Percentiles rank a stretch among this genome's conserved stretches.
phyloP scores from a whole-genome alignment of 352 stramenopile species.

The Aphanomyces cochlioides region DNA sequence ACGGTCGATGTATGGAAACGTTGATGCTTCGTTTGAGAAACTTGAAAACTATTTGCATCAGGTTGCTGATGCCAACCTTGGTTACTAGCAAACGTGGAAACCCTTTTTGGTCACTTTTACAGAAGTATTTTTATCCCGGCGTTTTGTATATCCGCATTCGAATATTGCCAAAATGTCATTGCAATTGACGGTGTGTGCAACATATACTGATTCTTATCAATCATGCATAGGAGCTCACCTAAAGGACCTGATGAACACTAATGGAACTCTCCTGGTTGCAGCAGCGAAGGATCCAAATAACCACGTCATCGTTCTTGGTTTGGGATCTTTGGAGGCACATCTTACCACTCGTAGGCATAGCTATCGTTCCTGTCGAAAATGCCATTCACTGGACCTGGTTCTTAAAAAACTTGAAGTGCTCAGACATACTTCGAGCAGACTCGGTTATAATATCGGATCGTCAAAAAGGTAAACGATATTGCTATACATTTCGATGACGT shows the following conservation, averaged over 20 bases:
- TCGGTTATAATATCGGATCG: background rate
- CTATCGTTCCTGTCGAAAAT: background rate
- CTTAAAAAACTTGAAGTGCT: background rate
- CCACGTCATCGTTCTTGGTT: slow-evolving; percentile 1
- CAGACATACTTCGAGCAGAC: background rate
- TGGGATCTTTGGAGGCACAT: background rate
- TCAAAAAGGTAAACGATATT: slow-evolving; percentile 3
- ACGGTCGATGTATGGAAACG: background rate
- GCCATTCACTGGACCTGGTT: slow-evolving; percentile 1
- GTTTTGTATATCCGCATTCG: background rate
- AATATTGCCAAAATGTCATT: background rate
- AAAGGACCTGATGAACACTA: slow-evolving; percentile 4
- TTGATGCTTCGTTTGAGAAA: slow-evolving; percentile 3
- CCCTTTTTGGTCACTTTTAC: background rate
- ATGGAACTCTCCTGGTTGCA: background rate
- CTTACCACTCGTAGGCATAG: slow-evolving; percentile 1
- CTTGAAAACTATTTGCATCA: background rate
- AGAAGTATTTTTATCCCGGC: background rate
- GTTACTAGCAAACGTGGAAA: background rate
- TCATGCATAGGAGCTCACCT: background rate
- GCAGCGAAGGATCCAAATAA: slow-evolving; percentile 1
- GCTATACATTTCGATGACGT: background rate
- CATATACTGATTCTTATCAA: background rate
- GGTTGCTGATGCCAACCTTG: background rate
- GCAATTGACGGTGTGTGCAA: slow-evolving; percentile 5